Evolutionary conservation across 1,139 yeast genomes (phyloP), one percentile per base, ranked within the genome.

Genomic region (Williopsis jadinii): DNA sequence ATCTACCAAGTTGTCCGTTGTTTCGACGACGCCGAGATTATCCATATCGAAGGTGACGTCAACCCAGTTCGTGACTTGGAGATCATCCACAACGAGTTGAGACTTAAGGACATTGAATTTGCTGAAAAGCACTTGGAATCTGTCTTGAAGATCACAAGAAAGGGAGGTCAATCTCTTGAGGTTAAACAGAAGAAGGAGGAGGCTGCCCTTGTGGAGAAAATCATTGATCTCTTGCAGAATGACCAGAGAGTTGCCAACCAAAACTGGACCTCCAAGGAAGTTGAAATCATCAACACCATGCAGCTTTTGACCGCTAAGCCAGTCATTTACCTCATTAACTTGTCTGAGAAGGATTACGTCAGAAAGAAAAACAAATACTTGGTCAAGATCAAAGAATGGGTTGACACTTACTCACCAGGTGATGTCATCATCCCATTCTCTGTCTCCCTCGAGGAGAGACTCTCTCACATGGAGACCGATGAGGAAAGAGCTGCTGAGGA

Each of bases 301-400:
- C 77, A 75, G 58, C 76, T 84, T 61, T 76, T 90, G 63, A 88
- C 97, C 36, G 97, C 97, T 55, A 90, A 92, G 71, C 96, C 97
- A 59, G 80, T 95, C 61, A 90, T 92, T 62, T 92, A 90, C 71
- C 79, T 92, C 64, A 85, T 94, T 62, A 92, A 92, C 73, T 75
- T 92, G 64, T 83, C 95, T 36, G 98, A 94, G 74, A 84, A 73
- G 58, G 98, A 94, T 66, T 92, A 83, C 69, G 75, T 88, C 59
- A 85, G 98, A 74, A 92, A 90, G 80, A 92, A 92, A 85, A 92
- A 94, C 77, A 92, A 92, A 82, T 84, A 87, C 66, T 74, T 92
- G 66, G 68, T 84, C 49, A 80, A 75, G 63, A 90, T 92, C 66
- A 92, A 92, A 73, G 90, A 90, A 73, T 92, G 99, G 99, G 85